Conservation (phyloP, 202 grass and related monocot genomes). For the Elaeis oleifera region DNA sequence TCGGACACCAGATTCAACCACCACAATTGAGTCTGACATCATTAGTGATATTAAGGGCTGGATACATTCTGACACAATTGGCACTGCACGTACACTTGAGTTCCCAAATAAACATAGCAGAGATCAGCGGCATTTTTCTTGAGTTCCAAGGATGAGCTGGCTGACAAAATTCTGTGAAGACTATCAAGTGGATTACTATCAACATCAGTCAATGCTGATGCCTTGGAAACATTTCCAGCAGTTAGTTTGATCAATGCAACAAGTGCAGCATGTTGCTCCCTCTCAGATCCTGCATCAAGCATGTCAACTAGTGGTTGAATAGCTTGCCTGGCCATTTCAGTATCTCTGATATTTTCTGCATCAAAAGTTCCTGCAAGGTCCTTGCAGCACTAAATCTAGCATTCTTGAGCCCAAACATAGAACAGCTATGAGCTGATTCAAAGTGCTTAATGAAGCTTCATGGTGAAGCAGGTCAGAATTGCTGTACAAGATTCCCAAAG, state of each 20-base stretch:
- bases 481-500: constrained; percentile 73
- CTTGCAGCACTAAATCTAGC: constrained; percentile 79
- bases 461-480: constrained; percentile 77
- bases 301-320: constrained; percentile 91
- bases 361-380: constrained; percentile 80
- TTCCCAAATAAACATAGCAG: constrained; percentile 92
- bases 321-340: constrained; percentile 86
- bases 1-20: constrained; percentile 63
- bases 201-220: constrained; percentile 76
- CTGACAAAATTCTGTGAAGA: constrained; percentile 80
- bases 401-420: constrained; percentile 82
- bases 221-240: constrained; percentile 53
- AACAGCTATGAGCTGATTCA: constrained; percentile 85
- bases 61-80: constrained; percentile 73
- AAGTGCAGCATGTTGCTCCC: constrained; percentile 76
- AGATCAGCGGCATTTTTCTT: constrained; percentile 89
- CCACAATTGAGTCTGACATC: constrained; percentile 49
- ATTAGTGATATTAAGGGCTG: constrained; percentile 74
- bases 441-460: constrained; percentile 80
- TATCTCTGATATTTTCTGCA: constrained; percentile 82
- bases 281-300: constrained; percentile 91
- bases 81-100: constrained; percentile 47
- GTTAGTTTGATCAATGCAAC: constrained; percentile 82
- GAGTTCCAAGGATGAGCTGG: constrained; percentile 60
- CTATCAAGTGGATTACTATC: constrained; percentile 74